Evolutionary conservation across 2,329 filamentous ascomycete genomes (phyloP).

Genomic region (Sporothrix protearum): DNA sequence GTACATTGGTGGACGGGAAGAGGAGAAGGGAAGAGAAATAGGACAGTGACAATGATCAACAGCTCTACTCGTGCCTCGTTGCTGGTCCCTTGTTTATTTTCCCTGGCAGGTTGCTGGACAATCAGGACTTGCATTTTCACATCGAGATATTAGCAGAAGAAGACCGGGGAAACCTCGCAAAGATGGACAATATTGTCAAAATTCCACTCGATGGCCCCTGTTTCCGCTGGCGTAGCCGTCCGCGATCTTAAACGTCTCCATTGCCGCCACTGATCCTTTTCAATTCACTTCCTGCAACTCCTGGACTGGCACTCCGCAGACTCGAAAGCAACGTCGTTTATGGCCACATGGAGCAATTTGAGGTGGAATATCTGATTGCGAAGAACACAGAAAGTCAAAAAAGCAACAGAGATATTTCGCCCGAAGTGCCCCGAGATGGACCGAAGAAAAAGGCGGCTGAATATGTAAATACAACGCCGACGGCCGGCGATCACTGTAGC

Average conservation of each 20-base stretch:
- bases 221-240: not conserved
- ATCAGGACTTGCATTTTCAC: not conserved
- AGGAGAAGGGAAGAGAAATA: not conserved
- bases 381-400: not conserved
- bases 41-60: not conserved
- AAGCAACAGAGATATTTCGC: not conserved
- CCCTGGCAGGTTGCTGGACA: not conserved
- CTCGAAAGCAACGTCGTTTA: not conserved
- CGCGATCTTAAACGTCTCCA: not conserved
- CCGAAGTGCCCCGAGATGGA: not conserved
- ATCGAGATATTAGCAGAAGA: not conserved
- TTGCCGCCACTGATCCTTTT: not conserved
- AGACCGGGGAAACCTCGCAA: not conserved
- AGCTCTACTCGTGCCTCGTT: not conserved
- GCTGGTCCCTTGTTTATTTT: not conserved
- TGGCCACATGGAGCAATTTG: not conserved
- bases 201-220: not conserved
- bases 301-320: not conserved
- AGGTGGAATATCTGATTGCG: not conserved
- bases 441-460: not conserved
- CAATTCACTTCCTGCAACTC: not conserved
- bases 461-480: not conserved
- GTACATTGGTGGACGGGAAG: not conserved
- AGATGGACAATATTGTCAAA: not conserved
- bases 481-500: not conserved